Evolutionary conservation across 1,284 basidiomycete species (phyloP), one percentile per base, ranked within the genome.

Genomic region (Ustilago bromivora): DNA sequence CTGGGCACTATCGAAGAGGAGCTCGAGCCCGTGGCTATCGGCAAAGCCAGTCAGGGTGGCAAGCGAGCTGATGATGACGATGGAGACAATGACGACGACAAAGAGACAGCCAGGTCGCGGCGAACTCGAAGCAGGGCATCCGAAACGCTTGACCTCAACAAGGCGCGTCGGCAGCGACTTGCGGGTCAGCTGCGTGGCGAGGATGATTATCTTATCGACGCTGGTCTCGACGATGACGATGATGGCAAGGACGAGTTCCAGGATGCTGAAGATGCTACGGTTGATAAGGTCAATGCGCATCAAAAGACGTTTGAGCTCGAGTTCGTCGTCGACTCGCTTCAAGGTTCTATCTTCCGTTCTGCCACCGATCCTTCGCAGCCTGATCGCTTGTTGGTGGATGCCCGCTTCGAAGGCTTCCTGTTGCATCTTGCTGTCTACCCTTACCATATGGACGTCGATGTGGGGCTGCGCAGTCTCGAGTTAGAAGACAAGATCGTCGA

Each of bases 221-320:
- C 81, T 13, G 68, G 70, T 38, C 74, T 76, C n/a, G 76, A 78
- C 19, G 78, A 82, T 9, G 74, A 76, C 6, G 49, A 51, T 51
- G 49, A 84, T 38, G 77, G 67, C 52, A 76, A 82, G 35, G 78
- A 82, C 51, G 79, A 73, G 35, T 82, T 80, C 64, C 69, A 84
- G 41, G 78, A 81, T 56, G 83, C 81, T 0, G 80, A 83, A 54
- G 84, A 85, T 52, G 75, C 75, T 36, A 80, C 72, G 8, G 72
- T 78, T 35, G 84, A 85, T 47, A 71, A 70, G 62, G 69, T 80
- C 65, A 66, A 82, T 43, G 86, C 93, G 46, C 91, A 90, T 77
- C 97, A 98, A 84, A 92, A 93, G 82, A 90, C 90, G 1, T 94
- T 99, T 79, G 94, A 98, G 87, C 89, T 99, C 75, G 89, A 92